Conservation (phyloP, 2,329 filamentous ascomycete genomes). For the Grosmannia clavigera region DNA sequence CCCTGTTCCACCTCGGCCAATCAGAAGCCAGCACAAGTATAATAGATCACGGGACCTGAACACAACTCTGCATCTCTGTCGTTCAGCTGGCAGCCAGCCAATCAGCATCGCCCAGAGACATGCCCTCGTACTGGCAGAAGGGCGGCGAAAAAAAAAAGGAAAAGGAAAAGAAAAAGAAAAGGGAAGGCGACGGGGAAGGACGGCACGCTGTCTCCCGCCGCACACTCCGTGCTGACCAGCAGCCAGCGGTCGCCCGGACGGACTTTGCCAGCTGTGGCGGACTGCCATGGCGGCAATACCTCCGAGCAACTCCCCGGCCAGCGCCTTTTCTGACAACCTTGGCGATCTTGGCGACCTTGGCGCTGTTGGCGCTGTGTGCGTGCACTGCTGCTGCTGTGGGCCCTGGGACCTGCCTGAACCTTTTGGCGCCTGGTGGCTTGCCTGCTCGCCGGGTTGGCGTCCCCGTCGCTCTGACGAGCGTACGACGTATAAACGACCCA, state of each 20-base stretch:
- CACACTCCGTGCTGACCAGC: not conserved
- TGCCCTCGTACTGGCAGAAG: not conserved
- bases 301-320: too few species aligned
- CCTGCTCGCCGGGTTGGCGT: too few species aligned
- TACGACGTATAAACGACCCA: too few species aligned
- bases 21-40: not conserved
- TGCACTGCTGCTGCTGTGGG: not conserved
- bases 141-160: not conserved
- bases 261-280: not conserved
- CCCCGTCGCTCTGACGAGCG: too few species aligned
- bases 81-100: not conserved
- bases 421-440: too few species aligned
- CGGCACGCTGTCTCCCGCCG: not conserved
- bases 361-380: not conserved
- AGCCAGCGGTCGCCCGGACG: too few species aligned
- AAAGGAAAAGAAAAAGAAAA: too few species aligned
- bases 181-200: not conserved
- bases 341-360: not conserved
- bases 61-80: not conserved
- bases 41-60: not conserved
- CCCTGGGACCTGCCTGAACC: not conserved
- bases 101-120: slow-evolving; percentile 2
- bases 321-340: not conserved
- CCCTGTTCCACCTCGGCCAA: not conserved
- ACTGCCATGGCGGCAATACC: not conserved